Evolutionary conservation across 352 stramenopile species (phyloP).

Genomic region (Phytophthora podocarpi): DNA sequence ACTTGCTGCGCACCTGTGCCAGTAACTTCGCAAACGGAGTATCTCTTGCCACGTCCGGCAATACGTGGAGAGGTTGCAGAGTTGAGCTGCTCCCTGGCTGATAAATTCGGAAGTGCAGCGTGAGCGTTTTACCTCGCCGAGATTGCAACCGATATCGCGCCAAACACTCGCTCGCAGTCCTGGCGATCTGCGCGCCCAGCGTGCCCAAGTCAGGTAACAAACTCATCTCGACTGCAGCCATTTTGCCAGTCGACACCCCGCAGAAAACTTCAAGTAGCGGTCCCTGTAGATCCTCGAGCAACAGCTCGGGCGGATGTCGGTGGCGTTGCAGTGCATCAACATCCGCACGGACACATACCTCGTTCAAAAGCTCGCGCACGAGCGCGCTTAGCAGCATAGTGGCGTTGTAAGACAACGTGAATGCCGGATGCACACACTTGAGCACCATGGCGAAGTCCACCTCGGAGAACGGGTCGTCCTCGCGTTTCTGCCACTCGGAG

Average conservation of each 20-base stretch:
- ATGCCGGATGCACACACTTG: conserved; percentile 64
- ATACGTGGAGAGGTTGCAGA: conserved; percentile 24
- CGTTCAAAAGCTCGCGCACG: conserved; percentile 58
- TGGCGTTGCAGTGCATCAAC: conserved; percentile 38
- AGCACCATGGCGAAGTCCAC: conserved; percentile 65
- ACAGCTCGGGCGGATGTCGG: conserved; percentile 38
- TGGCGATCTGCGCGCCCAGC: conserved; percentile 18
- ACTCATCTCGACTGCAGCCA: conserved; percentile 1
- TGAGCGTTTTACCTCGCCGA: conserved; percentile 43
- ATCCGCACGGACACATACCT: conserved; percentile 50
- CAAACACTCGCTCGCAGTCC: conserved; percentile 23
- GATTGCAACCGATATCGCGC: conserved; percentile 43
- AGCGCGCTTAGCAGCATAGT: conserved; percentile 54
- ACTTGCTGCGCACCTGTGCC: conserved; percentile 48
- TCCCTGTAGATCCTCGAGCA: conserved; percentile 30
- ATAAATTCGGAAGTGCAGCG: conserved; percentile 50
- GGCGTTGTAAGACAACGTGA: conserved; percentile 63
- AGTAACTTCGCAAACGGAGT: conserved; percentile 39
- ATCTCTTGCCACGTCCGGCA: conserved; percentile 43
- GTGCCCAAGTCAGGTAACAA: conserved; percentile 10
- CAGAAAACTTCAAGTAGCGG: conserved; percentile 32
- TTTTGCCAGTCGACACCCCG: conserved; percentile 14
- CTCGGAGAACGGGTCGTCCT: conserved; percentile 63
- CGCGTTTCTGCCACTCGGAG: conserved; percentile 61
- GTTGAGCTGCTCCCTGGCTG: conserved; percentile 14